Percentiles rank a stretch among this genome's conserved stretches.
Conservation (phyloP, 257 asterid genomes). For the Solanum tacnaense region DNA sequence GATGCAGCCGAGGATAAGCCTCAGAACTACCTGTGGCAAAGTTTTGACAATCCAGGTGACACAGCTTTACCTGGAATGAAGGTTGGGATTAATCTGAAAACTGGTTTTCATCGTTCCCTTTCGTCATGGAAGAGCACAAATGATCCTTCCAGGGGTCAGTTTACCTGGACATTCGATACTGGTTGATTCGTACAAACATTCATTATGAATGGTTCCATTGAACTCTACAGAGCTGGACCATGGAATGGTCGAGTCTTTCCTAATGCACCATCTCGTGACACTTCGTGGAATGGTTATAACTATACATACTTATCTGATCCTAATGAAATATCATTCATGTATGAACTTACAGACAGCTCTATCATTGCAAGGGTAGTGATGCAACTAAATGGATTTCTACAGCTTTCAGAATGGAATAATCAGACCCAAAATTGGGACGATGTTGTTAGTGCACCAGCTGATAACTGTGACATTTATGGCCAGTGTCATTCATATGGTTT, state of each 20-base stretch:
- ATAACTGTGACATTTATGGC: not conserved
- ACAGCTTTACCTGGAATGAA: conserved; percentile 34
- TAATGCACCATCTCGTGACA: not conserved
- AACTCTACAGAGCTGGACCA: conserved; percentile 12
- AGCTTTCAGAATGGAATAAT: conserved; percentile 20
- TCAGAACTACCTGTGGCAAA: conserved; percentile 17
- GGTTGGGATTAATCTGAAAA: conserved; percentile 20
- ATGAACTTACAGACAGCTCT: conserved; percentile 10
- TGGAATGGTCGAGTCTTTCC: conserved; percentile 21
- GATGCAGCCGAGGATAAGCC: not conserved
- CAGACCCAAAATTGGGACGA: conserved; percentile 9
- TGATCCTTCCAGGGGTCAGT: conserved; percentile 22
- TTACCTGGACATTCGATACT: conserved; percentile 7
- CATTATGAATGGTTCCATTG: not conserved
- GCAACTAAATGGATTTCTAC: not conserved
- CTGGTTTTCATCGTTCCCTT: not conserved
- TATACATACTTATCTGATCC: conserved; percentile 3
- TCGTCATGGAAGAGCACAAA: conserved; percentile 15
- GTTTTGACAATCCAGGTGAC: conserved; percentile 8
- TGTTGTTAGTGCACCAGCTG: conserved; percentile 2
- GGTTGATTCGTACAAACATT: conserved; percentile 15
- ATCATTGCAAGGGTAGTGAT: conserved; percentile 19
- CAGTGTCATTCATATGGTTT: conserved; percentile 20
- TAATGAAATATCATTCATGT: conserved; percentile 4
- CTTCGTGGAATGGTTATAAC: not conserved